Conservation (phyloP, 768 basidiomycete species). For the Calocybe cyanea region DNA sequence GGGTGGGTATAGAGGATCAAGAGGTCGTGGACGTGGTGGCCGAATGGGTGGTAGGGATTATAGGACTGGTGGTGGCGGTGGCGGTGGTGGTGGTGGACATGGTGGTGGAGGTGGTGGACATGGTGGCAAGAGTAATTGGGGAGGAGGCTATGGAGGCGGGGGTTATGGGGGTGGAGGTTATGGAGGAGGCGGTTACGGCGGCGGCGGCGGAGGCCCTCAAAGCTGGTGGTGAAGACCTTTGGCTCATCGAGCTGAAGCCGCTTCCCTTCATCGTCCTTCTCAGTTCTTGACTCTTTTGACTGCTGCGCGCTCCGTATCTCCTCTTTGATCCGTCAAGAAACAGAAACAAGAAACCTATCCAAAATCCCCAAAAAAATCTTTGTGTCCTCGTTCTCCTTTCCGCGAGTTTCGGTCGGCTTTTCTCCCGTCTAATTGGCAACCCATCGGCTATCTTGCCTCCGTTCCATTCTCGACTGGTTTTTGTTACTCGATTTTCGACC, state of each 20-base stretch:
- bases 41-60: constrained; percentile 46
- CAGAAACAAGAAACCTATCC: constrained; percentile 27
- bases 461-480: background rate
- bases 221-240: constrained; percentile 41
- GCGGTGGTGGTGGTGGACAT: no score
- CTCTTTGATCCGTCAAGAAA: constrained; percentile 22
- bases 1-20: constrained; percentile 39
- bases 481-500: constrained; percentile 29
- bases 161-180: constrained; percentile 23
- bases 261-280: no score
- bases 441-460: background rate
- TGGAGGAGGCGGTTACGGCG: constrained; percentile 22
- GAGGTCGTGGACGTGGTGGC: constrained; percentile 59
- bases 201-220: constrained; percentile 24
- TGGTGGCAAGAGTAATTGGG: constrained; percentile 25
- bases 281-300: constrained; percentile 1
- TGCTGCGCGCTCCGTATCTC: constrained; percentile 13
- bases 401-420: no score
- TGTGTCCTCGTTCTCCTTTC: no score
- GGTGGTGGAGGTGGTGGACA: constrained; percentile 23
- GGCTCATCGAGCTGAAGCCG: background rate
- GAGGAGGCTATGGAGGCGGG: constrained; percentile 26
- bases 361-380: constrained; percentile 13
- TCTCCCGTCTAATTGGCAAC: background rate
- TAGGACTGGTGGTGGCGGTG: constrained; percentile 35